Evolutionary conservation across 2,329 filamentous ascomycete species (phyloP).

Genomic region (Leptographium procerum): DNA sequence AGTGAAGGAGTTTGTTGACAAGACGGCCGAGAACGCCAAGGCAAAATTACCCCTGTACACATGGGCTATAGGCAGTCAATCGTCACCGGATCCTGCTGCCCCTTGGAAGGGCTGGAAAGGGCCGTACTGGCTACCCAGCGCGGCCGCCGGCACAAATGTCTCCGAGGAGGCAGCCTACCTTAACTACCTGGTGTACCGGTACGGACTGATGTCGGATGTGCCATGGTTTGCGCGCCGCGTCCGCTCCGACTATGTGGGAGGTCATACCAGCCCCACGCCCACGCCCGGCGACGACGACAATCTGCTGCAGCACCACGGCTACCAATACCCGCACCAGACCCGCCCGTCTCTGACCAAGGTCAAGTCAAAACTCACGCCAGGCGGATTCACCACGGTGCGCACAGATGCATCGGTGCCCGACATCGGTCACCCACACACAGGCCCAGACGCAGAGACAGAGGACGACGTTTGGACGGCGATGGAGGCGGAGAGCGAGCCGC

Average conservation of each 20-base stretch:
- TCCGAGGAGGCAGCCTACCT: slow-evolving; percentile 13
- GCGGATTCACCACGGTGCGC: neutral
- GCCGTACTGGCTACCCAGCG: neutral
- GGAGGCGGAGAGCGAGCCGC: slow-evolving; percentile 5
- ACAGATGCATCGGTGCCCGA: neutral
- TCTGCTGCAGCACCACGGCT: neutral
- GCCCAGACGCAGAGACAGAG: neutral
- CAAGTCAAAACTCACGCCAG: slow-evolving; percentile 6
- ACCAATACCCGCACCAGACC: neutral
- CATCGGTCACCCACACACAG: neutral
- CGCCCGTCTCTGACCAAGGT: slow-evolving; percentile 15
- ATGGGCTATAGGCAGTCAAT: neutral
- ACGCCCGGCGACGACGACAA: neutral
- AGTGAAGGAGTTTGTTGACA: neutral
- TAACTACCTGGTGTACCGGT: slow-evolving; percentile 15
- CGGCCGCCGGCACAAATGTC: neutral
- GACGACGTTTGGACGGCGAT: slow-evolving; percentile 7
- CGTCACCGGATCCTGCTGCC: neutral
- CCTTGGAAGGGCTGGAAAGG: slow-evolving; percentile 3
- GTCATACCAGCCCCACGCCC: neutral
- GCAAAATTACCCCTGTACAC: neutral
- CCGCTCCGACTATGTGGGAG: neutral
- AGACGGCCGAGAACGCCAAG: neutral
- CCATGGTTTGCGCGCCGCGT: slow-evolving; percentile 15
- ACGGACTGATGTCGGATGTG: slow-evolving; percentile 16